Percentiles rank a stretch among this genome's conserved stretches.
These are phyloP conservation scores for Kurtzmaniella quercitrusa DNA, from an alignment of 1,139 yeast species.

Conservation along the genomic window DNA sequence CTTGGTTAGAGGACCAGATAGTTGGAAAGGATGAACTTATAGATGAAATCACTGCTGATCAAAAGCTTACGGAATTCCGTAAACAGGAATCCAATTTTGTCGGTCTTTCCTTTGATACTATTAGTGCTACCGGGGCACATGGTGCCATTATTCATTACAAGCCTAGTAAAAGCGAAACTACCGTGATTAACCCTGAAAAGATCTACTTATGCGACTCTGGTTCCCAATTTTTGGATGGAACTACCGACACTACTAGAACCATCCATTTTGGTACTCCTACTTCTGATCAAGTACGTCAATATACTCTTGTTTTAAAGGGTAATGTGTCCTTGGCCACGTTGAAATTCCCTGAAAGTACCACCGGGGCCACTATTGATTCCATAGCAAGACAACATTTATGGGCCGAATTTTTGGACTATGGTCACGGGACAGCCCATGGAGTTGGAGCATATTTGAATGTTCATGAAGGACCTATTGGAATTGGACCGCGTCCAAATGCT, in stretches of 20 bases:
- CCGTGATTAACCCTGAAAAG: slow-evolving; percentile 69
- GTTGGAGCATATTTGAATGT: slow-evolving; percentile 89
- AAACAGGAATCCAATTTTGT: slow-evolving; percentile 56
- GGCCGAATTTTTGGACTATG: slow-evolving; percentile 83
- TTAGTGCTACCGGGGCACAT: slow-evolving; percentile 88
- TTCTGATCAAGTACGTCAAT: slow-evolving; percentile 63
- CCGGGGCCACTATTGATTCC: slow-evolving; percentile 79
- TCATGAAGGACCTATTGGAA: slow-evolving; percentile 95
- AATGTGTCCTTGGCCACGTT: slow-evolving; percentile 75
- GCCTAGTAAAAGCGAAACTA: slow-evolving; percentile 52
- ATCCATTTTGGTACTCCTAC: slow-evolving; percentile 73
- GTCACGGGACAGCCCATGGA: slow-evolving; percentile 99
- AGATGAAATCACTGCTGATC: slow-evolving; percentile 79
- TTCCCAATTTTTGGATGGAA: slow-evolving; percentile 89
- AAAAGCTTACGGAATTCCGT: slow-evolving; percentile 63
- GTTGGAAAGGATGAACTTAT: slow-evolving; percentile 50
- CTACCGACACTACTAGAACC: slow-evolving; percentile 95
- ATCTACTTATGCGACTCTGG: slow-evolving; percentile 91
- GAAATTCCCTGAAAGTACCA: slow-evolving; percentile 82
- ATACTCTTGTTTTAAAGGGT: slow-evolving; percentile 90
- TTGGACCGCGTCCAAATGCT: slow-evolving; percentile 62
- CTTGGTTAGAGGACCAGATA: slow-evolving; percentile 80
- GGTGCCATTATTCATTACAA: slow-evolving; percentile 92
- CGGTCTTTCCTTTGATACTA: slow-evolving; percentile 89
- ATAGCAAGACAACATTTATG: slow-evolving; percentile 89